phyloP scores from a whole-genome alignment of 345 rosid species.

The Odontarrhena argentea region DNA sequence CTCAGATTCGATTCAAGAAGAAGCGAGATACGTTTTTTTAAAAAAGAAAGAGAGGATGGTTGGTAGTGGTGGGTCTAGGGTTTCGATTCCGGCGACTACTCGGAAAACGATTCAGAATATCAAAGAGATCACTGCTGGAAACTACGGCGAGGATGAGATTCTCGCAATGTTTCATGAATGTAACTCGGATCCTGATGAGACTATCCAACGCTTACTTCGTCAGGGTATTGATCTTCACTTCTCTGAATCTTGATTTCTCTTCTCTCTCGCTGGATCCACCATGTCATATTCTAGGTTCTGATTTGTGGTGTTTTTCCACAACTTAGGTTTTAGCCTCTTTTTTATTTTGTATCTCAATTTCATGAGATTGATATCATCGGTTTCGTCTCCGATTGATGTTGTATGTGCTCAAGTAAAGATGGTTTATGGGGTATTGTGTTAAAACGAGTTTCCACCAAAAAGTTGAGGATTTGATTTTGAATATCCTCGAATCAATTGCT shows the following conservation, averaged over 20 bases:
- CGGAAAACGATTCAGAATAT: conserved; percentile 70
- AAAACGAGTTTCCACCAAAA: background rate
- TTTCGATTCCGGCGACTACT: conserved; percentile 61
- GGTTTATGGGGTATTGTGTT: conserved; percentile 15
- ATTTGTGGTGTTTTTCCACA: conserved; percentile 21
- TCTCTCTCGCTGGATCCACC: conserved; percentile 36
- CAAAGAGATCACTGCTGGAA: conserved; percentile 72
- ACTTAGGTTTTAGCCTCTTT: conserved; percentile 43
- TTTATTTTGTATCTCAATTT: conserved; percentile 1
- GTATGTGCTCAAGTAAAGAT: background rate
- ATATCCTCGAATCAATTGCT: conserved; percentile 32
- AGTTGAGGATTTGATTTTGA: conserved; percentile 19
- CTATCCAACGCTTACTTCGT: conserved; percentile 65
- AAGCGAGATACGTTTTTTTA: conserved; percentile 35
- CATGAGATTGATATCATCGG: conserved; percentile 3
- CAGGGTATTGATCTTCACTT: conserved; percentile 53
- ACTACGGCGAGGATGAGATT: conserved; percentile 91
- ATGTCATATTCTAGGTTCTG: conserved; percentile 9
- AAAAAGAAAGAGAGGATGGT: conserved; percentile 56
- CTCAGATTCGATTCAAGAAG: conserved; percentile 30
- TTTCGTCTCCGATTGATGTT: conserved; percentile 12
- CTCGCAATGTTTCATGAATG: conserved; percentile 90
- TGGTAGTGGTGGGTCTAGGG: conserved; percentile 66
- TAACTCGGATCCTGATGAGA: conserved; percentile 91
- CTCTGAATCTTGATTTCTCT: conserved; percentile 12